A percentile compares a stretch with the other conserved stretches of the same genome.
phyloP scores from a whole-genome alignment of 2,329 filamentous ascomycete species.

The Aspergillus sp. region DNA sequence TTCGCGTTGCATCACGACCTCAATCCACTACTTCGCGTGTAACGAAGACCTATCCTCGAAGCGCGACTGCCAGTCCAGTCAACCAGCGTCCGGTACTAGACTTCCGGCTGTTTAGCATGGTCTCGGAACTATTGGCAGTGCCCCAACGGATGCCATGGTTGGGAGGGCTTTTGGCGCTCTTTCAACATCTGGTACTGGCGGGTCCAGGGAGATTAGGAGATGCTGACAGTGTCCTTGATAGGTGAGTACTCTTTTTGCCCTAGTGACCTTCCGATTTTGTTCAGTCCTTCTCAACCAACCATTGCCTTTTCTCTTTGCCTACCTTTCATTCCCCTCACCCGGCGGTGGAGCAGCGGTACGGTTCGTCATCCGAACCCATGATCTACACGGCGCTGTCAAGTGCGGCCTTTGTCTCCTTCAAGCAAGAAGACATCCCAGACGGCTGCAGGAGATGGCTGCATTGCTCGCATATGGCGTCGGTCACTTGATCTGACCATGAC shows the following conservation, averaged over 20 bases:
- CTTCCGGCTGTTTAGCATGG: constrained; percentile 70
- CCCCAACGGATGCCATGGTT: constrained; percentile 87
- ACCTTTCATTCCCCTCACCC: background rate
- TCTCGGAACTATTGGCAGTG: constrained; percentile 66
- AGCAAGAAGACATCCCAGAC: constrained; percentile 10
- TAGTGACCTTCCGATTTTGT: constrained; percentile 1
- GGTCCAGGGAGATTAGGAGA: constrained; percentile 70
- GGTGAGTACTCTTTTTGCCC: constrained; percentile 59
- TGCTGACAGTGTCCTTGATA: constrained; percentile 74
- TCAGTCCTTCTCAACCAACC: background rate
- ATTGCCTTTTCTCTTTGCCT: constrained; percentile 8
- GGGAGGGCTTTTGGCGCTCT: constrained; percentile 63
- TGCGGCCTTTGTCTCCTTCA: constrained; percentile 17
- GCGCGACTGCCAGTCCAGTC: constrained; percentile 14
- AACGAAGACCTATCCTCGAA: constrained; percentile 7
- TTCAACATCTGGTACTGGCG: constrained; percentile 65
- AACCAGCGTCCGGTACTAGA: constrained; percentile 58
- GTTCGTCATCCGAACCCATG: constrained; percentile 25
- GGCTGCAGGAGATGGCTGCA: constrained; percentile 20
- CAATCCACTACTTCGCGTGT: constrained; percentile 28
- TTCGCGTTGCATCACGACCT: constrained; percentile 61
- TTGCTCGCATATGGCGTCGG: constrained; percentile 50
- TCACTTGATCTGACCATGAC: constrained; percentile 53
- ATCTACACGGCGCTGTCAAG: constrained; percentile 23
- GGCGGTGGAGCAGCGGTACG: constrained; percentile 22